Percentiles rank a stretch among this genome's conserved stretches.
phyloP scores from a whole-genome alignment of 2,329 filamentous ascomycete species.

The Magnaporthiopsis poae region DNA sequence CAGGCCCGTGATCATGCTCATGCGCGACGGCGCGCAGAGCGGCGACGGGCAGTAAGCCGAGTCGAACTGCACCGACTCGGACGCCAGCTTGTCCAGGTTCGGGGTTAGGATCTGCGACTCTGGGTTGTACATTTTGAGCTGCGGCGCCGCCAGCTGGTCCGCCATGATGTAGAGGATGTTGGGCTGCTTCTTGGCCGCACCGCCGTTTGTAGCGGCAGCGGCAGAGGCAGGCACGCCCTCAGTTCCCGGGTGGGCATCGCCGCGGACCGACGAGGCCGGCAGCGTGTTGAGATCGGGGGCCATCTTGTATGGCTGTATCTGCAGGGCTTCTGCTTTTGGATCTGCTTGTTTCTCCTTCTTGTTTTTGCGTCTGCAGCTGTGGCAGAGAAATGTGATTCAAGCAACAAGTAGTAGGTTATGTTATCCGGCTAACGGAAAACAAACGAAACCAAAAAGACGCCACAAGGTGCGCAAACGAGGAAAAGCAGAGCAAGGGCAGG shows the following conservation, averaged over 20 bases:
- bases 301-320: slow-evolving; percentile 35
- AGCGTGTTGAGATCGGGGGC: slow-evolving; percentile 67
- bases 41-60: slow-evolving; percentile 91
- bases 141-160: slow-evolving; percentile 82
- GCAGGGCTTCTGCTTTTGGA: slow-evolving; percentile 10
- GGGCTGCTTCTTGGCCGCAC: slow-evolving; percentile 17
- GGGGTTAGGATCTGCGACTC: slow-evolving; percentile 86
- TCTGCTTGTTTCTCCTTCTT: background rate
- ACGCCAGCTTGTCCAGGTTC: slow-evolving; percentile 73
- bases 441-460: slow-evolving; percentile 1
- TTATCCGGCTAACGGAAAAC: slow-evolving; percentile 4
- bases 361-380: background rate
- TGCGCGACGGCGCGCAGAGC: slow-evolving; percentile 82
- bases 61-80: slow-evolving; percentile 78
- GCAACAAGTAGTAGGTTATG: background rate
- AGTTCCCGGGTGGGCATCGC: slow-evolving; percentile 8
- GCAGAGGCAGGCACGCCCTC: background rate
- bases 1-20: slow-evolving; percentile 88
- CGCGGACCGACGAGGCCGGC: slow-evolving; percentile 38
- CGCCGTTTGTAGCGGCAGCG: slow-evolving; percentile 8
- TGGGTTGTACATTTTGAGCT: slow-evolving; percentile 84
- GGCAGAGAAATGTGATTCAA: slow-evolving; percentile 1
- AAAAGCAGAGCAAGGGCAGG: background rate
- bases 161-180: slow-evolving; percentile 95
- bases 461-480: background rate